These are phyloP conservation scores for Fusarium pilosicola DNA, from an alignment of 2,329 filamentous ascomycete genomes.

Conservation along the genomic window DNA sequence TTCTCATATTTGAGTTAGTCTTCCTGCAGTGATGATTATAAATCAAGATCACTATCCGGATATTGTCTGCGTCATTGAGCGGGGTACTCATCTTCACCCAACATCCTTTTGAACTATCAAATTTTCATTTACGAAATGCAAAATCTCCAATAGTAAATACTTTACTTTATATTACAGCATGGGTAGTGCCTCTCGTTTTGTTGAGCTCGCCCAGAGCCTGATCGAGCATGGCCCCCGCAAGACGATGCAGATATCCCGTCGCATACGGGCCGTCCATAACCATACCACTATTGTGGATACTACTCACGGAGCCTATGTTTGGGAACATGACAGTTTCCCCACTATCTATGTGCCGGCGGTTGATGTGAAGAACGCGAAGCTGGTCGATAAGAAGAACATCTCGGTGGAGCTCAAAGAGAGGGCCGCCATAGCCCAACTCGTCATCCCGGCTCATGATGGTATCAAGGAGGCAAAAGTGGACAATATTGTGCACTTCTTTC, in stretches of 20 bases:
- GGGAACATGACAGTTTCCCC: constrained; percentile 61
- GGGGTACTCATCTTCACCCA: constrained; percentile 16
- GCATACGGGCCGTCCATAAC: constrained; percentile 50
- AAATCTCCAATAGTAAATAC: not conserved
- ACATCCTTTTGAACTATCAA: not conserved
- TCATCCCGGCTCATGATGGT: constrained; percentile 41
- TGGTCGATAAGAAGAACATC: constrained; percentile 44
- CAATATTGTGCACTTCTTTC: constrained; percentile 52
- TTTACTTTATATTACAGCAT: not conserved
- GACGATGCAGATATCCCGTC: constrained; percentile 38
- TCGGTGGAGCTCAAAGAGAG: constrained; percentile 36
- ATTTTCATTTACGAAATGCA: not conserved
- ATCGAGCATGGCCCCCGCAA: constrained; percentile 36
- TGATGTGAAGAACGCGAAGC: constrained; percentile 45
- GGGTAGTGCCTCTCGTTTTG: not conserved
- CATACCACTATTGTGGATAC: constrained; percentile 51
- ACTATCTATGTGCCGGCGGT: constrained; percentile 54
- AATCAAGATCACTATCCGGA: not conserved
- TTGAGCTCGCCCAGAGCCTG: constrained; percentile 20
- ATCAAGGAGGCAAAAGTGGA: constrained; percentile 44
- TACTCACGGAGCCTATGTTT: constrained; percentile 50
- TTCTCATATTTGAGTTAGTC: not conserved
- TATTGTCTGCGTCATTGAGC: constrained; percentile 31
- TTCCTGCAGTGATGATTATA: constrained; percentile 23
- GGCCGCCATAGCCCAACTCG: constrained; percentile 47